Evolutionary conservation across 1,139 yeast genomes (phyloP).

Genomic region (Diutina neorugosa): DNA sequence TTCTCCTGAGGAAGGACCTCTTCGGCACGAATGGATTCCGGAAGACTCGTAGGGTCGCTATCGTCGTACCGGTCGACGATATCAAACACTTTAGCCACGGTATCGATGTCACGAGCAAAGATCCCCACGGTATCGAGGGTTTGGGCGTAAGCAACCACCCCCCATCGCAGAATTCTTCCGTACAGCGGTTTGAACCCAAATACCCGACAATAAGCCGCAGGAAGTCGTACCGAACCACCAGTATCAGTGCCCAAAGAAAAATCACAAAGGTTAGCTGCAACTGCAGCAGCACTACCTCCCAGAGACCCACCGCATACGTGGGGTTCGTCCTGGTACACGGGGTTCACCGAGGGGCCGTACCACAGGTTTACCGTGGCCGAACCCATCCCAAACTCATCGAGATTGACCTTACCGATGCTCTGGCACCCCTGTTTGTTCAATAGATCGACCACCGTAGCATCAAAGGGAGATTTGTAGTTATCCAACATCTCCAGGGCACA

Average conservation of each 20-base stretch:
- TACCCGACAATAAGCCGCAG: conserved; percentile 78
- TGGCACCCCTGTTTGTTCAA: conserved; percentile 40
- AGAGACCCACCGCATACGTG: conserved; percentile 80
- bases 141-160: conserved; percentile 88
- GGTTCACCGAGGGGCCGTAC: conserved; percentile 63
- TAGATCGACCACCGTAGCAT: conserved; percentile 58
- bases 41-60: conserved; percentile 72
- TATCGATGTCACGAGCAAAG: conserved; percentile 35
- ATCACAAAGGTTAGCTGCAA: conserved; percentile 56
- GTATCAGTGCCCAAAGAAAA: conserved; percentile 84
- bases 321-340: conserved; percentile 27
- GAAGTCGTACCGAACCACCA: conserved; percentile 90
- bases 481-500: conserved; percentile 57
- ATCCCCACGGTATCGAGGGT: conserved; percentile 92
- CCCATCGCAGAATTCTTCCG: conserved; percentile 86
- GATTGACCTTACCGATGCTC: conserved; percentile 74
- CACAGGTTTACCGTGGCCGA: conserved; percentile 45
- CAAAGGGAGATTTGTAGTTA: conserved; percentile 61
- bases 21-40: conserved; percentile 18
- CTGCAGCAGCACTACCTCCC: conserved; percentile 94
- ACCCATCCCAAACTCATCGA: conserved; percentile 99
- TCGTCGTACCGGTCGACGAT: conserved; percentile 49
- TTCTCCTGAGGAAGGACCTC: background rate
- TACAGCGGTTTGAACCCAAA: conserved; percentile 88
- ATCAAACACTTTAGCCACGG: conserved; percentile 36